Percentiles rank a stretch among this genome's conserved stretches.
These are phyloP conservation scores for Zygosaccharomyces bisporus DNA, from an alignment of 805 yeast species.

Conservation along the genomic window DNA sequence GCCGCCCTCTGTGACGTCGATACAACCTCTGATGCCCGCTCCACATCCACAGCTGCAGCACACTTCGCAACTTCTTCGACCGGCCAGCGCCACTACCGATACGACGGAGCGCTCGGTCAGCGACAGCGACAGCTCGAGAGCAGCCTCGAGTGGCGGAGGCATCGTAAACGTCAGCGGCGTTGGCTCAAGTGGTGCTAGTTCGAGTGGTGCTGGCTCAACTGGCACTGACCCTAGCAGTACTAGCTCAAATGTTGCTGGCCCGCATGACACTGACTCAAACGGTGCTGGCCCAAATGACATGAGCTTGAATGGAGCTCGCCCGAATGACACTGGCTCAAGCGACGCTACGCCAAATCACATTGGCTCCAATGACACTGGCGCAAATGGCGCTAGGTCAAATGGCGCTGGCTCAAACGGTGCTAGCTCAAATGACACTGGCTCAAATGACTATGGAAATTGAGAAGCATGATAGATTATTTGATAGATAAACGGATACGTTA, in stretches of 20 bases:
- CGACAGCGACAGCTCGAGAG: conserved; percentile 3
- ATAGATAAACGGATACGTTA: background rate
- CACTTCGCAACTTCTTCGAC: conserved; percentile 12
- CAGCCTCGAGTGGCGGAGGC: background rate
- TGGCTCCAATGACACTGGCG: no score
- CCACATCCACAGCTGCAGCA: conserved; percentile 12
- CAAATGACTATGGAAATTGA: background rate
- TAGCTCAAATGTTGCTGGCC: no score
- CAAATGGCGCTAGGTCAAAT: background rate
- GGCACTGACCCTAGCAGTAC: no score
- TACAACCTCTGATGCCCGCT: background rate
- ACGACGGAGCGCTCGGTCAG: conserved; percentile 6
- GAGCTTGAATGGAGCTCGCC: no score
- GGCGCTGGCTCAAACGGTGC: no score
- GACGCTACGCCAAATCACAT: no score
- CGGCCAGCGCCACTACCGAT: conserved; percentile 11
- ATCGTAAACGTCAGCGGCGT: background rate
- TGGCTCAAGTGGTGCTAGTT: background rate
- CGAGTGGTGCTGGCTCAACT: no score
- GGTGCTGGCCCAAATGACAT: no score
- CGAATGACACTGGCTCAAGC: no score
- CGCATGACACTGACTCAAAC: no score
- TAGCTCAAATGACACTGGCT: background rate
- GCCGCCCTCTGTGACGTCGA: background rate
- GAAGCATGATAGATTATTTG: background rate